These are phyloP conservation scores for Periconia macrospinosa DNA, from an alignment of 2,329 filamentous ascomycete species.

Conservation along the genomic window DNA sequence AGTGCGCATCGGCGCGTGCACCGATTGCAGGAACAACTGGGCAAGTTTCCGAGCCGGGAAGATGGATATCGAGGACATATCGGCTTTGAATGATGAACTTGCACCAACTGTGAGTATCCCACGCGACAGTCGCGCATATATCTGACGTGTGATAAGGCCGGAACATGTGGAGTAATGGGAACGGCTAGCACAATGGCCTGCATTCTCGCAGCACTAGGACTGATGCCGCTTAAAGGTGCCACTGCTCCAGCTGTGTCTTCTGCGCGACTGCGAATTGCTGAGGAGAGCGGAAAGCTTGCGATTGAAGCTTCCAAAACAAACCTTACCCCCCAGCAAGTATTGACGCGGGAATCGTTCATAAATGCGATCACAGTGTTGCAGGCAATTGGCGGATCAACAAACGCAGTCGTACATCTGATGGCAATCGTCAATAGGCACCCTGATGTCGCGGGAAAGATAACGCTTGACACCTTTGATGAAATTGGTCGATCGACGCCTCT, in stretches of 20 bases:
- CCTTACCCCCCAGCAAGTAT: slow-evolving; percentile 48
- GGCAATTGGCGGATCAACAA: slow-evolving; percentile 50
- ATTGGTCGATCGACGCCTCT: slow-evolving; percentile 79
- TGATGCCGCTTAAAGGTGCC: slow-evolving; percentile 57
- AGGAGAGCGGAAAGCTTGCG: slow-evolving; percentile 56
- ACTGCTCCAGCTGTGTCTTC: slow-evolving; percentile 58
- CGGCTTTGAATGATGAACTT: slow-evolving; percentile 70
- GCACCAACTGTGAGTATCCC: slow-evolving; percentile 62
- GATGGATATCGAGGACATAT: slow-evolving; percentile 73
- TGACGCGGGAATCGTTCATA: slow-evolving; percentile 52
- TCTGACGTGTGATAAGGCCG: slow-evolving; percentile 30
- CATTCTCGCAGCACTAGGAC: slow-evolving; percentile 54
- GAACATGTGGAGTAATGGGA: slow-evolving; percentile 62
- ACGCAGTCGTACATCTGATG: slow-evolving; percentile 49
- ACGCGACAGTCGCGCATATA: background rate
- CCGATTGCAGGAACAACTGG: slow-evolving; percentile 75
- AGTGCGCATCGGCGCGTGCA: slow-evolving; percentile 69
- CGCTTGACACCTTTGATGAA: slow-evolving; percentile 76
- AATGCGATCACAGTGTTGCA: slow-evolving; percentile 51
- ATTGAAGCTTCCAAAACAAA: slow-evolving; percentile 46
- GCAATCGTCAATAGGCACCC: slow-evolving; percentile 56
- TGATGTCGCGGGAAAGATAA: slow-evolving; percentile 67
- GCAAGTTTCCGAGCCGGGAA: slow-evolving; percentile 66
- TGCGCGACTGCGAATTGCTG: slow-evolving; percentile 55
- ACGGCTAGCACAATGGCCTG: slow-evolving; percentile 62